These are phyloP conservation scores for Puccinia hordei DNA, from an alignment of 1,284 basidiomycete species.

Conservation along the genomic window DNA sequence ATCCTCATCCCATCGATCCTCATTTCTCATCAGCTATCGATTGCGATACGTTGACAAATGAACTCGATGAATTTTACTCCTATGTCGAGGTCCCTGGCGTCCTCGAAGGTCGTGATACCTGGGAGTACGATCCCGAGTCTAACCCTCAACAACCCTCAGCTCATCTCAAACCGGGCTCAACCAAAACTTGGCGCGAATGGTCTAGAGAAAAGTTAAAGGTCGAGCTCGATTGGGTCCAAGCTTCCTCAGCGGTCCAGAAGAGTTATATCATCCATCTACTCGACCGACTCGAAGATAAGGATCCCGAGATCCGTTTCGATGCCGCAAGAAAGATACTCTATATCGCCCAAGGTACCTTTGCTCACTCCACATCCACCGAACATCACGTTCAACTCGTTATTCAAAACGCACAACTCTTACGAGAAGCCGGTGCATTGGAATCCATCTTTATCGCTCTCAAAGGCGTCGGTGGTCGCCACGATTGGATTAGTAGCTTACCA, in stretches of 20 bases:
- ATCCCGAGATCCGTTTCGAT: conserved; percentile 77
- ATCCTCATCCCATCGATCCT: background rate
- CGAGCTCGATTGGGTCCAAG: conserved; percentile 17
- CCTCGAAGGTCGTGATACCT: conserved; percentile 80
- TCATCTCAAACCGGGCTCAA: conserved; percentile 31
- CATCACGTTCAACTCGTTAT: conserved; percentile 95
- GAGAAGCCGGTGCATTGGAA: conserved; percentile 44
- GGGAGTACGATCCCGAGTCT: conserved; percentile 60
- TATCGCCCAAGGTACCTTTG: conserved; percentile 87
- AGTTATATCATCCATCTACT: conserved; percentile 74
- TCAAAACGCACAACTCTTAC: conserved; percentile 77
- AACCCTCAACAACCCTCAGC: conserved; percentile 10
- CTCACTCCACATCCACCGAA: conserved; percentile 83
- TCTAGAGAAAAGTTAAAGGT: conserved; percentile 22
- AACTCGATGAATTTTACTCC: conserved; percentile 97
- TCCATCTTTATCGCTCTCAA: conserved; percentile 43
- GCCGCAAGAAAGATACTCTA: conserved; percentile 86
- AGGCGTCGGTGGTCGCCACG: conserved; percentile 44
- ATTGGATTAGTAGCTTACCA: conserved; percentile 49
- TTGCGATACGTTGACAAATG: conserved; percentile 89
- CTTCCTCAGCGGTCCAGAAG: conserved; percentile 50
- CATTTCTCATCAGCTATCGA: conserved; percentile 62
- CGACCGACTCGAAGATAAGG: conserved; percentile 79
- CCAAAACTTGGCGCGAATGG: conserved; percentile 47
- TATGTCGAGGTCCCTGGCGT: conserved; percentile 93